Conservation (phyloP, 31 red algal species). For the Odonthalia washingtoniensis region DNA sequence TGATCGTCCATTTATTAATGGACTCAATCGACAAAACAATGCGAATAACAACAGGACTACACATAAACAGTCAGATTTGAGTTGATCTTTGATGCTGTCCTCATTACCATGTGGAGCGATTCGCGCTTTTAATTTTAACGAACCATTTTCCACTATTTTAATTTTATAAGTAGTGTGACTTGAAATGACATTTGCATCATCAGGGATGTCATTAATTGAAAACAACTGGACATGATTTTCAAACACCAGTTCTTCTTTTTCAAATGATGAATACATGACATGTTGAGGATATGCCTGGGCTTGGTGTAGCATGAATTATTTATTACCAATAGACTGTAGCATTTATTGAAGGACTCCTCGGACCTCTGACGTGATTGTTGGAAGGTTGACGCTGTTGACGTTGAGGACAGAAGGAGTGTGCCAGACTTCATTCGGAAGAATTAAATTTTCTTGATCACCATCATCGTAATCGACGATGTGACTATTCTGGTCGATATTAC, state of each 20-base stretch:
- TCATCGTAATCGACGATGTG: background rate
- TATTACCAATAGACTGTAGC: background rate
- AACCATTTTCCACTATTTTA: background rate
- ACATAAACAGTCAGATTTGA: constrained; percentile 1
- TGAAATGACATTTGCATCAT: background rate
- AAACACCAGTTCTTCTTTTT: background rate
- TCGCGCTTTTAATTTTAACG: background rate
- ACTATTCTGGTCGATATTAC: background rate
- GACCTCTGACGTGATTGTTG: background rate
- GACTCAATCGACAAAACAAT: background rate
- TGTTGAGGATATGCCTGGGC: background rate
- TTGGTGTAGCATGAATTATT: background rate
- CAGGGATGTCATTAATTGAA: background rate
- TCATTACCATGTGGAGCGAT: background rate
- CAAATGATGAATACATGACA: background rate
- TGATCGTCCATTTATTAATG: background rate
- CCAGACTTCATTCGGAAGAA: background rate
- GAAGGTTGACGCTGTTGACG: background rate
- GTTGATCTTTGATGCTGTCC: background rate
- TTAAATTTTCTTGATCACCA: background rate
- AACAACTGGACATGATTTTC: background rate
- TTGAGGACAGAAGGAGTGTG: background rate
- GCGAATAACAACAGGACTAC: background rate
- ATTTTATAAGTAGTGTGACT: background rate
- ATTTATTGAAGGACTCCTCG: background rate